Conservation (phyloP, 306 rosid species). For the Ochetophila trinervis region DNA sequence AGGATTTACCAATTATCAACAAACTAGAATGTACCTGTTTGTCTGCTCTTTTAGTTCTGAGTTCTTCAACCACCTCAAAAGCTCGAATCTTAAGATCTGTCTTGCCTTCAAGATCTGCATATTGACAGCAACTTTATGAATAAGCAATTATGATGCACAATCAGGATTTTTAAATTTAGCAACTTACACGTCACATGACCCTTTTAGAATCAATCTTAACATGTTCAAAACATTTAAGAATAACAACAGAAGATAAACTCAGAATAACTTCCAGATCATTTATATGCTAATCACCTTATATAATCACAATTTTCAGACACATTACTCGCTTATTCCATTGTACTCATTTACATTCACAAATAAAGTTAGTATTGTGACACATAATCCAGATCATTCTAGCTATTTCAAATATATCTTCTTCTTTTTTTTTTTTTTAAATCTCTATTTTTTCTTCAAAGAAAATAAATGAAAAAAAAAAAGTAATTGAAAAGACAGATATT, state of each 20-base stretch:
- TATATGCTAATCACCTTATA: too few relatives aligned
- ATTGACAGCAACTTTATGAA: slow-evolving; percentile 1
- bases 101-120: slow-evolving; percentile 93
- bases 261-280: too few relatives aligned
- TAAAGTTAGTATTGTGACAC: too few relatives aligned
- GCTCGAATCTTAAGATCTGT: slow-evolving; percentile 91
- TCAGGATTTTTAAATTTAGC: neutral
- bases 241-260: too few relatives aligned
- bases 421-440: neutral
- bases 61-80: slow-evolving; percentile 83
- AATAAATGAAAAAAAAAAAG: neutral
- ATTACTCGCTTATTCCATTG: too few relatives aligned
- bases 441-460: neutral
- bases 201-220: neutral
- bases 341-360: too few relatives aligned
- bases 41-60: slow-evolving; percentile 90
- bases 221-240: too few relatives aligned
- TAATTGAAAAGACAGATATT: neutral
- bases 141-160: neutral
- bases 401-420: too few relatives aligned
- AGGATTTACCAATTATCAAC: neutral
- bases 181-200: neutral
- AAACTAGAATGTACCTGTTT: slow-evolving; percentile 55
- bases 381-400: too few relatives aligned
- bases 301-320: too few relatives aligned